These are phyloP conservation scores for Ulmus americana DNA, from an alignment of 331 rosid species.

Conservation along the genomic window DNA sequence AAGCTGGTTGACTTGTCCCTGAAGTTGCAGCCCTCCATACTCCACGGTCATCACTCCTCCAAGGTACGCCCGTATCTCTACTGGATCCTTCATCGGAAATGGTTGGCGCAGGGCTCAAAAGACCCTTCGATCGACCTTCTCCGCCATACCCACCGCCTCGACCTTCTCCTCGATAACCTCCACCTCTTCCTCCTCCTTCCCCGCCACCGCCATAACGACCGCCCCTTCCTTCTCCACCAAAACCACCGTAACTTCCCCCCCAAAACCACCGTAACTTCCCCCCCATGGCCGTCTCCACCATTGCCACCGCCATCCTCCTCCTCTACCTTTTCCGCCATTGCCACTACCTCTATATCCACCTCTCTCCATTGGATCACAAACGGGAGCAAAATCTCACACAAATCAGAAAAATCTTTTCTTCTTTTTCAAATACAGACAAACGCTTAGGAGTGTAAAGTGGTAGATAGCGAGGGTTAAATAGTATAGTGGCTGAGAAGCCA, in stretches of 20 bases:
- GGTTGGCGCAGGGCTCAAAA: neutral
- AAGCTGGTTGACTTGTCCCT: neutral
- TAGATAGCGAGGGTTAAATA: too few relatives aligned
- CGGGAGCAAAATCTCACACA: too few relatives aligned
- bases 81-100: neutral
- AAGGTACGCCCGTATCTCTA: neutral
- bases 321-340: neutral
- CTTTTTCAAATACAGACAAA: too few relatives aligned
- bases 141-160: neutral
- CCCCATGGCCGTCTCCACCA: too few relatives aligned
- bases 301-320: neutral
- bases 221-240: too few relatives aligned
- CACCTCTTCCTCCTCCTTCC: neutral
- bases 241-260: too few relatives aligned
- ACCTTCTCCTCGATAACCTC: neutral
- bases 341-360: conserved; percentile 1
- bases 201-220: neutral
- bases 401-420: too few relatives aligned
- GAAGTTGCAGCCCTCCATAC: neutral
- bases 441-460: too few relatives aligned
- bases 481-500: too few relatives aligned
- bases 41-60: conserved; percentile 3
- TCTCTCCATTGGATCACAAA: conserved; percentile 17
- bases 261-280: too few relatives aligned
- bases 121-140: neutral